Percentiles rank a stretch among this genome's conserved stretches.
Evolutionary conservation across 2,329 filamentous ascomycete species (phyloP).

Genomic region (Pochonia chlamydosporia): DNA sequence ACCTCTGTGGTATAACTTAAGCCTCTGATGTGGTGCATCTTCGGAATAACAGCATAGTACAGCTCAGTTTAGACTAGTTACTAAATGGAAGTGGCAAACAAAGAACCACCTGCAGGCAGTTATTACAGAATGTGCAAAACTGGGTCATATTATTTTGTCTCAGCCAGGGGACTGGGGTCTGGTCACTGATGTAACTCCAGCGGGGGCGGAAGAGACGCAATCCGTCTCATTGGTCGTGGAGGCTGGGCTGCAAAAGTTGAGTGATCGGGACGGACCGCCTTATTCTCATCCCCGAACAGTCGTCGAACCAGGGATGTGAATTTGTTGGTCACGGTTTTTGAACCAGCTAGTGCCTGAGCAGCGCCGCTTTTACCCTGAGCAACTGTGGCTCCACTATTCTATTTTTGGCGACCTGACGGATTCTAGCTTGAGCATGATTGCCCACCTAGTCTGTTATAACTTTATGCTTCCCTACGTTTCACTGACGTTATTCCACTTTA

Average conservation of each 20-base stretch:
- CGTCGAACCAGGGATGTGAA: constrained; percentile 7
- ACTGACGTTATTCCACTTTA: not conserved
- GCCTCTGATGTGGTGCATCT: too few species aligned
- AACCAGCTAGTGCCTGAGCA: too few species aligned
- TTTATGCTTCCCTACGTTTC: not conserved
- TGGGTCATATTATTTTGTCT: constrained; percentile 37
- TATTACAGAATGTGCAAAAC: constrained; percentile 31
- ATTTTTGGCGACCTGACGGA: not conserved
- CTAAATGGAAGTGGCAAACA: too few species aligned
- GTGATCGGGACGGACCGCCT: constrained; percentile 17
- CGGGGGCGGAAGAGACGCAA: not conserved
- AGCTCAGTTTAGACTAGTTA: too few species aligned
- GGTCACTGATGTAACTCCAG: constrained; percentile 13
- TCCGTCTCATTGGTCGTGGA: constrained; percentile 20
- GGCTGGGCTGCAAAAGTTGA: constrained; percentile 23
- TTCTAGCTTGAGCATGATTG: not conserved
- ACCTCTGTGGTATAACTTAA: too few species aligned
- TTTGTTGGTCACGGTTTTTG: too few species aligned
- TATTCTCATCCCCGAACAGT: constrained; percentile 17
- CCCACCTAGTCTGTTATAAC: not conserved
- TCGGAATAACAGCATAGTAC: too few species aligned
- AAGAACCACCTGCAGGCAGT: constrained; percentile 33
- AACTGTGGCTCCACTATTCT: not conserved
- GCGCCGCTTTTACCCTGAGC: not conserved
- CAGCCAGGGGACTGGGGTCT: constrained; percentile 35